Evolutionary conservation across 192 early-diverging fungal species (phyloP), one percentile per base, ranked within the genome.

Genomic region (Podila horticola): DNA sequence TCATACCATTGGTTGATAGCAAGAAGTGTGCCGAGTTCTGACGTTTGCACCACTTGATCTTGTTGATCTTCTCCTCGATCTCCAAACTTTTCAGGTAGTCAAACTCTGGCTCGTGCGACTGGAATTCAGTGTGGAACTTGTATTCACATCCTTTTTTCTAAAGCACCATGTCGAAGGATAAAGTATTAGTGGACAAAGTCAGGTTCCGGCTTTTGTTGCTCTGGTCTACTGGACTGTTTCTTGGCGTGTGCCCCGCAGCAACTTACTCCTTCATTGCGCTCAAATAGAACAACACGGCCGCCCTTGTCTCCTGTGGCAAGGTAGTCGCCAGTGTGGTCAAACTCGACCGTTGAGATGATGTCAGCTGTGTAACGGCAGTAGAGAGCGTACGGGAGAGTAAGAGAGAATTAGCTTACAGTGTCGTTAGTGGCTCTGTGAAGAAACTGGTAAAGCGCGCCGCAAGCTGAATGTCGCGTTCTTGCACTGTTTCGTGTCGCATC

Each of bases 11-110:
- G 41, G 97, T 99, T 3, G 97, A 97, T 59, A 99, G 88, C 84
- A 99, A 85, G 84, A 97, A 99, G 79, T 97, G 97, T 13, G 96
- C 95, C 52, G 96, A 91, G 86, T 98, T 98, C 86, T 97, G 95
- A 41, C 95, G 90, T 81, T 93, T 94, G 89, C 96, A 97, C 97
- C 97, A 99, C 84, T 97, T 92, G 84, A 99, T 99, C 83, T 98
- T 96, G 88, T 99, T 99, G 86, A 99, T 98, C 82, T 99, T 99
- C 81, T 99, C 97, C 83, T 99, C 97, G 70, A 99, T 99, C 85
- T 99, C 97, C 75, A 99, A 90, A 88, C 94, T 96, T 90, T 99
- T 99, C 62, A 99, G 89, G 82, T 99, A 99, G 84, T 99, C 97
- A 74, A 99, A 99, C 88, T 99, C 97, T 41, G 97, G 96, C 88